A percentile compares a stretch with the other conserved stretches of the same genome.
phyloP scores from a whole-genome alignment of 1,139 yeast genomes.

The Pichia cactophila region DNA sequence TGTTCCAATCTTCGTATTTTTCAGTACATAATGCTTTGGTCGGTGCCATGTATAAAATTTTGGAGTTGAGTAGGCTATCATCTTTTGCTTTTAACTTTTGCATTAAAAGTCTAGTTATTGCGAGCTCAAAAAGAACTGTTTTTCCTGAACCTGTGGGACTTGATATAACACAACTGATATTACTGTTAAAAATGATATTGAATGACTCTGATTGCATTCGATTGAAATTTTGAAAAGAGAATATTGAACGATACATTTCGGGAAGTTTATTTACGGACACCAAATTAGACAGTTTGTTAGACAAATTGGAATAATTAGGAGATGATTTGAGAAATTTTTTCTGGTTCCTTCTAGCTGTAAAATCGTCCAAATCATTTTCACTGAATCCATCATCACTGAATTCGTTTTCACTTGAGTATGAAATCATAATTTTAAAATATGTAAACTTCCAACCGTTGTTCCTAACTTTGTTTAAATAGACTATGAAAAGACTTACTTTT shows the following conservation, averaged over 20 bases:
- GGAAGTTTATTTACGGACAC: conserved; percentile 4
- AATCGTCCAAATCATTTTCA: neutral
- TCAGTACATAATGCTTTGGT: conserved; percentile 46
- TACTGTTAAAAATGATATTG: conserved; percentile 28
- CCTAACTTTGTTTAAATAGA: too few species aligned
- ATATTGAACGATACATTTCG: conserved; percentile 21
- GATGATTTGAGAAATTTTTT: neutral
- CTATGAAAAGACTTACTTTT: neutral
- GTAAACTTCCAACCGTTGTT: too few species aligned
- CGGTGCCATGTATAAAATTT: conserved; percentile 46
- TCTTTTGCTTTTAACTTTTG: conserved; percentile 7
- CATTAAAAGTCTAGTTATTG: conserved; percentile 35
- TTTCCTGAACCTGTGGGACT: conserved; percentile 56
- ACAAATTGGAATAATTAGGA: neutral
- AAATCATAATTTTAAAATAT: too few species aligned
- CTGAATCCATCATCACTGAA: neutral
- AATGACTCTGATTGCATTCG: conserved; percentile 44
- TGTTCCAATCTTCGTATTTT: conserved; percentile 37
- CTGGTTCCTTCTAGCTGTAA: neutral
- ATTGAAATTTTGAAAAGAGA: conserved; percentile 36
- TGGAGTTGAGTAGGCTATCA: conserved; percentile 22
- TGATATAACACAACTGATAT: conserved; percentile 40
- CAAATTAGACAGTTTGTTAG: neutral
- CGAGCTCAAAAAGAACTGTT: conserved; percentile 46
- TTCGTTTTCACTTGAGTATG: neutral